These are phyloP conservation scores for Aspergillus fumigatus DNA, from an alignment of 2,329 filamentous ascomycete species.

Conservation along the genomic window DNA sequence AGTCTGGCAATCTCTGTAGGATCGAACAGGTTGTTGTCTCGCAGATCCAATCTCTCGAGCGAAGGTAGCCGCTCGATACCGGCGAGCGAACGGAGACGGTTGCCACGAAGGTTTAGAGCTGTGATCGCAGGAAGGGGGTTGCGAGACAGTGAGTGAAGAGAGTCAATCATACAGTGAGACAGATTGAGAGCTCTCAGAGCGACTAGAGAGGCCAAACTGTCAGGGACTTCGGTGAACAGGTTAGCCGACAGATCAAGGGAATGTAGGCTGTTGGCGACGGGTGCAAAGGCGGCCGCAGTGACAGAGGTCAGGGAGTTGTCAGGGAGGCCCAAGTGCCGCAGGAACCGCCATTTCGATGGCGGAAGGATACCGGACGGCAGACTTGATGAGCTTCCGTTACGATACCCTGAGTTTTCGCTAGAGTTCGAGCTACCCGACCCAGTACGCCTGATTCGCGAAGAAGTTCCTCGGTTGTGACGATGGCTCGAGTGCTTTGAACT, in stretches of 20 bases:
- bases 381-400: slow-evolving; percentile 69
- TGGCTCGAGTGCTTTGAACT: slow-evolving; percentile 68
- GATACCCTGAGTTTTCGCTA: slow-evolving; percentile 53
- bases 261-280: slow-evolving; percentile 80
- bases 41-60: slow-evolving; percentile 81
- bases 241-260: slow-evolving; percentile 92
- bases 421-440: slow-evolving; percentile 92
- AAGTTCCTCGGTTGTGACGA: slow-evolving; percentile 60
- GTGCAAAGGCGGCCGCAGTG: slow-evolving; percentile 67
- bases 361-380: slow-evolving; percentile 70
- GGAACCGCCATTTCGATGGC: slow-evolving; percentile 86
- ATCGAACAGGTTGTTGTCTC: slow-evolving; percentile 88
- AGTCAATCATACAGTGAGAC: slow-evolving; percentile 96
- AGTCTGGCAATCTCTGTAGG: slow-evolving; percentile 84
- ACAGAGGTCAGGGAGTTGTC: slow-evolving; percentile 88
- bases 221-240: slow-evolving; percentile 88
- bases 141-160: slow-evolving; percentile 77
- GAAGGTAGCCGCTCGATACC: slow-evolving; percentile 86
- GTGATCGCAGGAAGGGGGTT: slow-evolving; percentile 87
- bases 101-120: slow-evolving; percentile 83
- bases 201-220: slow-evolving; percentile 79
- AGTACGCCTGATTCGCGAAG: slow-evolving; percentile 75
- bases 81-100: slow-evolving; percentile 79
- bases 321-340: slow-evolving; percentile 84
- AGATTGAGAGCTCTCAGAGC: slow-evolving; percentile 89